Evolutionary conservation across 306 rosid genomes (phyloP), one percentile per base, ranked within the genome.

Genomic region (Vigna angularis): DNA sequence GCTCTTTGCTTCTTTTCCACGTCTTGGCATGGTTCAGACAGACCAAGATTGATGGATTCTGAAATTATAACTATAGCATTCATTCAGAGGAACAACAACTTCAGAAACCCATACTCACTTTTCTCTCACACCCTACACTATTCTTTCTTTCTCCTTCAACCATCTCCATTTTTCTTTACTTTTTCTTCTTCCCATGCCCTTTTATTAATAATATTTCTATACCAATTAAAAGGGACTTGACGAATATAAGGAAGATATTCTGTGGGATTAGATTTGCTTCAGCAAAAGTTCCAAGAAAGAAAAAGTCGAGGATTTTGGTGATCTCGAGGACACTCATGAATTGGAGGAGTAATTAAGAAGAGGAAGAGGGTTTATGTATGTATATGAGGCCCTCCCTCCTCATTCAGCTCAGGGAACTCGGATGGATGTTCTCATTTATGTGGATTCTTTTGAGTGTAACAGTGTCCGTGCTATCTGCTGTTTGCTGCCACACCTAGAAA

Each of bases 1-100:
- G 85, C 86, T 81, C 65, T 75, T 91, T 87, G 88, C 98, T 93
- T 91, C 87, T 85, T 85, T 87, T 81, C 84, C 96, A 93, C 96
- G 96, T 87, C 90, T 88, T 78, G 28, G 56, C 50, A 12, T 9
- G 20, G 8, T 59, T 80, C 84, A 84, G 85, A 83, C 76, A 84
- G 85, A 83, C 76, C 76, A 81, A 85, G 89, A 86, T 86, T 88
- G 85, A 85, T 88, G 88, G 86, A 88, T 89, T 93, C 90, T 85
- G 75, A 88, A 72, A 58, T 81, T 62, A 76, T 79, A 75, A 76
- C 79, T 65, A 51, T 75, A 73, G 79, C 80, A 84, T 72, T 84
- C 74, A 75, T 45, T 84, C 75, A 81, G 66, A 78, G 80, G 75
- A 84, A 86, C 78, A 83, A 70, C 13, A 58, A 75, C 45, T 81